A percentile compares a stretch with the other conserved stretches of the same genome.
phyloP scores from a whole-genome alignment of 352 stramenopile genomes.

The Peronospora belbahrii region DNA sequence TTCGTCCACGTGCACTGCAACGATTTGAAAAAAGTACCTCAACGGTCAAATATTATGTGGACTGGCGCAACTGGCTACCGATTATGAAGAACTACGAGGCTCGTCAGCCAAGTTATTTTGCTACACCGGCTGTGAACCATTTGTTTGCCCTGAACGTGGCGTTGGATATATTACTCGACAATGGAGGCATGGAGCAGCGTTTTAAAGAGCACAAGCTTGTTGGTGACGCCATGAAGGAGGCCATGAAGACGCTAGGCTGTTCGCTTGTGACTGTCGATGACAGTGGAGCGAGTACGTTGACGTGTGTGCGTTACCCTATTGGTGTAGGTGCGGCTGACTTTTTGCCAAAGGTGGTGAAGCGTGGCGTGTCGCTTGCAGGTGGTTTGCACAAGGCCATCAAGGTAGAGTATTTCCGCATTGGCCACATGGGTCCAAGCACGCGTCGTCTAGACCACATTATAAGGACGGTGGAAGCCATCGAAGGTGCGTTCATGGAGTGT shows the following conservation, averaged over 20 bases:
- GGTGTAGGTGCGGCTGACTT: conserved; percentile 60
- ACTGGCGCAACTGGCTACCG: conserved; percentile 74
- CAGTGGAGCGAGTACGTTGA: conserved; percentile 59
- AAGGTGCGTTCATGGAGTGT: conserved; percentile 62
- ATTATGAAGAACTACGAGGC: conserved; percentile 85
- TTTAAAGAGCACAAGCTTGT: conserved; percentile 61
- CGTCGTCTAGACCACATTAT: conserved; percentile 63
- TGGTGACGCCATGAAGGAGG: conserved; percentile 53
- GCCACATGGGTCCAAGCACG: conserved; percentile 76
- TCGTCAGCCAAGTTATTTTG: conserved; percentile 67
- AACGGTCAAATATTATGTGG: conserved; percentile 59
- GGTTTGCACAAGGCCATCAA: conserved; percentile 78
- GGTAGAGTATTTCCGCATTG: conserved; percentile 80
- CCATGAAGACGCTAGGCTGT: conserved; percentile 55
- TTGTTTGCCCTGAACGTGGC: conserved; percentile 63
- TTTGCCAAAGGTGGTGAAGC: conserved; percentile 60
- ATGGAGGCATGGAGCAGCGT: conserved; percentile 70
- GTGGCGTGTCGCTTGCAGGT: conserved; percentile 63
- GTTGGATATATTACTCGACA: conserved; percentile 59
- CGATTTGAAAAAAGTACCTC: conserved; percentile 52
- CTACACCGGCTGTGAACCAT: conserved; percentile 73
- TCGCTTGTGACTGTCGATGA: conserved; percentile 45
- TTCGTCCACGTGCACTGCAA: conserved; percentile 59
- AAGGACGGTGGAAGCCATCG: conserved; percentile 68
- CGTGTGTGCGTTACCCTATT: conserved; percentile 62